Percentiles rank a stretch among this genome's conserved stretches.
These are phyloP conservation scores for Melampsora abietis-canadensis DNA, from an alignment of 1,284 basidiomycete species.

Conservation along the genomic window DNA sequence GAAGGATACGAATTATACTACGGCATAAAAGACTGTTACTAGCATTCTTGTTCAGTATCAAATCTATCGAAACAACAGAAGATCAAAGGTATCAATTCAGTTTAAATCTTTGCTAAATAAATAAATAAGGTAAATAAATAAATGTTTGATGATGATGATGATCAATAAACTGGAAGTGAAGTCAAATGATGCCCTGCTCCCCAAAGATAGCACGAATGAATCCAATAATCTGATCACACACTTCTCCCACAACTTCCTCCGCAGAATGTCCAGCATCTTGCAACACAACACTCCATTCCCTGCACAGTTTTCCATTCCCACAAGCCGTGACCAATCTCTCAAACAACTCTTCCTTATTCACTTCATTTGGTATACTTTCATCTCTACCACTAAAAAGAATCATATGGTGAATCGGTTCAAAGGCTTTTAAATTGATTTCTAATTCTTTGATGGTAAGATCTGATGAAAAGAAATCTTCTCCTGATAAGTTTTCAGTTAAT, in stretches of 20 bases:
- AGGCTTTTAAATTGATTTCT: background rate
- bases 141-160: too few relatives aligned
- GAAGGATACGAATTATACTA: too few relatives aligned
- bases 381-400: slow-evolving; percentile 25
- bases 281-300: slow-evolving; percentile 27
- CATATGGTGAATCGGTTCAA: slow-evolving; percentile 1
- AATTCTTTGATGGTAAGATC: slow-evolving; percentile 10
- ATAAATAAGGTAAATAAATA: too few relatives aligned
- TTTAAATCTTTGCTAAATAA: too few relatives aligned
- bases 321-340: background rate
- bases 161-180: too few relatives aligned
- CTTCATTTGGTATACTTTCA: slow-evolving; percentile 15
- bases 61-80: too few relatives aligned
- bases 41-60: too few relatives aligned
- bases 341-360: slow-evolving; percentile 21
- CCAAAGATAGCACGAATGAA: slow-evolving; percentile 18
- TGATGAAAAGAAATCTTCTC: slow-evolving; percentile 42
- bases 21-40: too few relatives aligned
- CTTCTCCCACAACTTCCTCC: slow-evolving; percentile 16
- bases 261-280: slow-evolving; percentile 18
- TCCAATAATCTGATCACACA: slow-evolving; percentile 17
- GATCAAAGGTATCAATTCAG: too few relatives aligned
- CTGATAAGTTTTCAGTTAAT: slow-evolving; percentile 6
- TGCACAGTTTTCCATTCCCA: background rate
- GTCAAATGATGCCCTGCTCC: too few relatives aligned